Evolutionary conservation across 305 asterid species (phyloP), one percentile per base, ranked within the genome.

Genomic region (Withania somnifera): DNA sequence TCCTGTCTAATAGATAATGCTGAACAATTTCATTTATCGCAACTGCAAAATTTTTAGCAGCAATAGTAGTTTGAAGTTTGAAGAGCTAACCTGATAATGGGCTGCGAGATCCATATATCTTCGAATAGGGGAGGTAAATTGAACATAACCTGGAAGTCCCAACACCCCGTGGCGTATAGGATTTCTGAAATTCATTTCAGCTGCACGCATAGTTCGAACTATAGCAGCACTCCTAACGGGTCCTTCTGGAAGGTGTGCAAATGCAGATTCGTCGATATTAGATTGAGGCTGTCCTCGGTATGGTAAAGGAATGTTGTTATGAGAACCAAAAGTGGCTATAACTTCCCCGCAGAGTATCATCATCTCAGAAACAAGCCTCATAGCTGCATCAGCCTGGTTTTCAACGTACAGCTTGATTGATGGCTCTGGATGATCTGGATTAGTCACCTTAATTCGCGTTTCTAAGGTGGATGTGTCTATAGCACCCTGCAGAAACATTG

Each of bases 301-400:
- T 68, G 99, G 99, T 81, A 96, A 88, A 82, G 94, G 90, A 73
- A 96, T 89, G 83, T 87, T 90, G 87, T 96, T 92, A 32, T 81
- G 51, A 85, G 95, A 90, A 85, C 98, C 98, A 84, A 89, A 78
- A 78, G 94, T 96, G 86, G 99, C 98, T 60, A 96, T 82, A 83
- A 87, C 98, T 92, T 96, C 99, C 83, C 98, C 98, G 82, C 98
- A 96, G 69, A 96, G 95, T 84, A 96, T 94, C 99, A 96, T 96
- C 98, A 94, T 91, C 91, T 94, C 98, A 73, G 98, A 86, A 42
- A 94, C 99, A 87, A 96, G 95, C 67, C 97, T 90, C 99, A 96
- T 94, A 57, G 99, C 98, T 38, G 93, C 95, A 82, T 94, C 97
- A 30, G 94, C 90, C 91, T 96, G 99, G 83, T 96, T 91, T 88